Percentiles rank a stretch among this genome's conserved stretches.
Evolutionary conservation across 2,329 filamentous ascomycete species (phyloP).

Genomic region (Apiospora koreana): DNA sequence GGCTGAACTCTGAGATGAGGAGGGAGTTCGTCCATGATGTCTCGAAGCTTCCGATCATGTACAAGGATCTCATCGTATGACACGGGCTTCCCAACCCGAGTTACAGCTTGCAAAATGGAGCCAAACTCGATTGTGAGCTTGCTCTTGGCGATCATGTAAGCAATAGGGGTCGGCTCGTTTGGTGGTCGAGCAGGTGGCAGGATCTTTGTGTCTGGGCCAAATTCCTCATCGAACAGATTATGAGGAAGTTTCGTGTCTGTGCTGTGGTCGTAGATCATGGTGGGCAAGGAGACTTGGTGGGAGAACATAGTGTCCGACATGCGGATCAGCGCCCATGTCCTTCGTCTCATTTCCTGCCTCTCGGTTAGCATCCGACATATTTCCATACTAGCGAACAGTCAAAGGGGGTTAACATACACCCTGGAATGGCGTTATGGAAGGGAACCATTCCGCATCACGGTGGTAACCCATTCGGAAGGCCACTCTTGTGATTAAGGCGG

Average conservation of each 20-base stretch:
- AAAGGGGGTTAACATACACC: constrained; percentile 47
- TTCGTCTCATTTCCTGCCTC: constrained; percentile 66
- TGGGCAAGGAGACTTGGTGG: constrained; percentile 56
- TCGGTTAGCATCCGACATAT: constrained; percentile 13
- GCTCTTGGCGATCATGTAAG: constrained; percentile 77
- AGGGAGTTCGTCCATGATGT: constrained; percentile 68
- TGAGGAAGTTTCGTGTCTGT: constrained; percentile 75
- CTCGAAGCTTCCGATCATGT: constrained; percentile 62
- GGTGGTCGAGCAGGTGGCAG: constrained; percentile 68
- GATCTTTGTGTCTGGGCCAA: constrained; percentile 66
- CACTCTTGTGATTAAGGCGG: constrained; percentile 56
- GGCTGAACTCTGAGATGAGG: constrained; percentile 76
- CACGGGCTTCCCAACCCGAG: constrained; percentile 54
- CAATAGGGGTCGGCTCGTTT: constrained; percentile 73
- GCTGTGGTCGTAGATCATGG: constrained; percentile 72
- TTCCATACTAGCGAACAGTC: not conserved
- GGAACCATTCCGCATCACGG: constrained; percentile 74
- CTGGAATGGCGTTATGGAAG: constrained; percentile 71
- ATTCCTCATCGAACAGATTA: constrained; percentile 81
- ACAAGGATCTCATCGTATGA: constrained; percentile 66
- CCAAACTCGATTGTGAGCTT: constrained; percentile 69
- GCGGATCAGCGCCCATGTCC: constrained; percentile 70
- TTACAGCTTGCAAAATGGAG: constrained; percentile 68
- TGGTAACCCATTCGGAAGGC: constrained; percentile 75
- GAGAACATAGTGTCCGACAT: constrained; percentile 78